Conservation (phyloP, 2,329 filamentous ascomycete species). For the Phialophora verrucosa region DNA sequence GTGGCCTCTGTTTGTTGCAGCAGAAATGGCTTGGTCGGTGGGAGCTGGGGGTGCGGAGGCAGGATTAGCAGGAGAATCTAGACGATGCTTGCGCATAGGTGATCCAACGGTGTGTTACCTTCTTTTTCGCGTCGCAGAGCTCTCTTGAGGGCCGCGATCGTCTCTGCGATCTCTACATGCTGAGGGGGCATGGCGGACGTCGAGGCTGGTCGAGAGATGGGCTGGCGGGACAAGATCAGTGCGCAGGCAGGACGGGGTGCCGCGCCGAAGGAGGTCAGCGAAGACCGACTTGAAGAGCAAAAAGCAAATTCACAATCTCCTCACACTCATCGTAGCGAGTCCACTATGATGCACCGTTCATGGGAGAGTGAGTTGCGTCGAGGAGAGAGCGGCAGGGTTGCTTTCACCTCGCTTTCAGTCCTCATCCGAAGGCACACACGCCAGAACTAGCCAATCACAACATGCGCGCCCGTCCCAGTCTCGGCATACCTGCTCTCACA, state of each 20-base stretch:
- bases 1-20: constrained; percentile 65
- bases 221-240: neutral
- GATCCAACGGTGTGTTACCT: constrained; percentile 43
- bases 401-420: constrained; percentile 11
- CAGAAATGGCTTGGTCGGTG: constrained; percentile 59
- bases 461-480: neutral
- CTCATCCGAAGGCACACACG: constrained; percentile 11
- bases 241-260: neutral
- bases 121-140: constrained; percentile 56
- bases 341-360: neutral
- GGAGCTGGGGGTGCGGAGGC: constrained; percentile 22
- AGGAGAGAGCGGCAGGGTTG: constrained; percentile 3
- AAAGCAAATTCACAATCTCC: constrained; percentile 3
- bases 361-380: constrained; percentile 4
- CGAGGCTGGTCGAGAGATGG: neutral
- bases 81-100: neutral
- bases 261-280: neutral
- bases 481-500: constrained; percentile 6
- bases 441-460: constrained; percentile 10
- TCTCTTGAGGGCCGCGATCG: constrained; percentile 61
- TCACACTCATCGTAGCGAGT: constrained; percentile 9
- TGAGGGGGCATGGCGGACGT: constrained; percentile 37
- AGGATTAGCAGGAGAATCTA: constrained; percentile 15
- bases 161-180: constrained; percentile 54
- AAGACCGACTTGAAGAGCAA: neutral